phyloP scores from a whole-genome alignment of 2,329 filamentous ascomycete genomes.

The Aspergillus sp. region DNA sequence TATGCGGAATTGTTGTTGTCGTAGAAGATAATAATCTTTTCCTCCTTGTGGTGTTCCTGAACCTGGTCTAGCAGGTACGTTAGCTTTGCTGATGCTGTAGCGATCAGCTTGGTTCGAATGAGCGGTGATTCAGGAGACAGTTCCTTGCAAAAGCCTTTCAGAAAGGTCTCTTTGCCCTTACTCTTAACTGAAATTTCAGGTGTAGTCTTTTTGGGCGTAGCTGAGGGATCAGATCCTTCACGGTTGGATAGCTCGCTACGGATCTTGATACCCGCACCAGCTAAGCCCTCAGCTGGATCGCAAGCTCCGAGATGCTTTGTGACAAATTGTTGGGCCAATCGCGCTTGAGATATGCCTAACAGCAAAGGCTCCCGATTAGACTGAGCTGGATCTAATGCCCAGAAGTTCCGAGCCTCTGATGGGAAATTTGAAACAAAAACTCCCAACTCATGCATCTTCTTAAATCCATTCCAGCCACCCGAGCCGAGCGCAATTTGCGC shows the following conservation, averaged over 20 bases:
- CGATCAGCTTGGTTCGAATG: slow-evolving; percentile 63
- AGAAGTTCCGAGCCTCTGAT: slow-evolving; percentile 57
- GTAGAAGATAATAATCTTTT: slow-evolving; percentile 93
- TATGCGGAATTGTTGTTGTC: slow-evolving; percentile 83
- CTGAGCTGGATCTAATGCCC: slow-evolving; percentile 62
- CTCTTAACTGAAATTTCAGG: slow-evolving; percentile 26
- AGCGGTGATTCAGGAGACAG: slow-evolving; percentile 53
- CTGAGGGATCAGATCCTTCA: slow-evolving; percentile 17
- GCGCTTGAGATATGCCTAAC: slow-evolving; percentile 58
- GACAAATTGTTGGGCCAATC: slow-evolving; percentile 57
- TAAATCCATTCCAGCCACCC: slow-evolving; percentile 65
- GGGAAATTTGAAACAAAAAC: slow-evolving; percentile 71
- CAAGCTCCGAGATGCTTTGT: slow-evolving; percentile 33
- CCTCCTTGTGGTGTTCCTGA: slow-evolving; percentile 62
- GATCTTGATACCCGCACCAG: slow-evolving; percentile 42
- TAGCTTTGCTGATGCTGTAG: slow-evolving; percentile 82
- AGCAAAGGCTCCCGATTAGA: slow-evolving; percentile 49
- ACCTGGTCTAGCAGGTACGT: slow-evolving; percentile 80
- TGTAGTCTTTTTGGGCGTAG: slow-evolving; percentile 14
- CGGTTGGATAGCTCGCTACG: slow-evolving; percentile 28
- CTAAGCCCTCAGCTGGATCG: slow-evolving; percentile 43
- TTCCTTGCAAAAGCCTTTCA: slow-evolving; percentile 26
- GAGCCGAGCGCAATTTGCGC: slow-evolving; percentile 63
- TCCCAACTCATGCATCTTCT: slow-evolving; percentile 73
- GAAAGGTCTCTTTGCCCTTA: slow-evolving; percentile 32